A percentile compares a stretch with the other conserved stretches of the same genome.
Conservation (phyloP, 1,139 yeast genomes). For the Candida sp. region DNA sequence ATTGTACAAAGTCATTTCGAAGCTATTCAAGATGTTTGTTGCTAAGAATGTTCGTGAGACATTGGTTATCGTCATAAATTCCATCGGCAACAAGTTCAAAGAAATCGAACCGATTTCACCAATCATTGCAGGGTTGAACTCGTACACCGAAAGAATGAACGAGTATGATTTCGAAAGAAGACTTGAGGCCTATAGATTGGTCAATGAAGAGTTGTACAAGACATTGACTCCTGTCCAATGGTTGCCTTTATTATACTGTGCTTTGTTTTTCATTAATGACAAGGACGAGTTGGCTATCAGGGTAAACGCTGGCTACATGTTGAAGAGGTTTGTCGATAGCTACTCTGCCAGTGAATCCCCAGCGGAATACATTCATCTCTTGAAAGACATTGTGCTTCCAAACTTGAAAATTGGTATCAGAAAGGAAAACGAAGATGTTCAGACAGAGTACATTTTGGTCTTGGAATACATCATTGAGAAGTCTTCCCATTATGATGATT, state of each 20-base stretch:
- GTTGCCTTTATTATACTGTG: conserved; percentile 76
- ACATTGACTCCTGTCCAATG: conserved; percentile 63
- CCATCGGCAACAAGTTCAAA: conserved; percentile 58
- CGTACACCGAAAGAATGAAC: conserved; percentile 69
- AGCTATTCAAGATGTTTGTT: conserved; percentile 58
- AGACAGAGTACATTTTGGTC: conserved; percentile 71
- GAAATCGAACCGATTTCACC: conserved; percentile 50
- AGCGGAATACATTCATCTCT: conserved; percentile 42
- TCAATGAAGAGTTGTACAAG: conserved; percentile 61
- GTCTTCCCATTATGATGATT: conserved; percentile 52
- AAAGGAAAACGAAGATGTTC: conserved; percentile 61
- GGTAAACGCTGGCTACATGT: conserved; percentile 71
- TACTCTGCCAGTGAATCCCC: conserved; percentile 36
- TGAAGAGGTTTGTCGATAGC: conserved; percentile 71
- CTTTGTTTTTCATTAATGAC: conserved; percentile 75
- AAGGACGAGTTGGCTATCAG: conserved; percentile 83
- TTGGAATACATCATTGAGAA: conserved; percentile 65
- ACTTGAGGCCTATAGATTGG: conserved; percentile 63
- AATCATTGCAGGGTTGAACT: conserved; percentile 66
- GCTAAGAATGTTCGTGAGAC: conserved; percentile 66
- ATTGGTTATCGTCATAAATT: conserved; percentile 60
- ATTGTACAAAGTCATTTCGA: conserved; percentile 60
- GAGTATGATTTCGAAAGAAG: conserved; percentile 84
- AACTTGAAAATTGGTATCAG: conserved; percentile 72
- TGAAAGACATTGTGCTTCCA: conserved; percentile 67